Base-by-base conservation (phyloP, 352 stramenopile genomes). In the Phytophthora sansomeana region DNA sequence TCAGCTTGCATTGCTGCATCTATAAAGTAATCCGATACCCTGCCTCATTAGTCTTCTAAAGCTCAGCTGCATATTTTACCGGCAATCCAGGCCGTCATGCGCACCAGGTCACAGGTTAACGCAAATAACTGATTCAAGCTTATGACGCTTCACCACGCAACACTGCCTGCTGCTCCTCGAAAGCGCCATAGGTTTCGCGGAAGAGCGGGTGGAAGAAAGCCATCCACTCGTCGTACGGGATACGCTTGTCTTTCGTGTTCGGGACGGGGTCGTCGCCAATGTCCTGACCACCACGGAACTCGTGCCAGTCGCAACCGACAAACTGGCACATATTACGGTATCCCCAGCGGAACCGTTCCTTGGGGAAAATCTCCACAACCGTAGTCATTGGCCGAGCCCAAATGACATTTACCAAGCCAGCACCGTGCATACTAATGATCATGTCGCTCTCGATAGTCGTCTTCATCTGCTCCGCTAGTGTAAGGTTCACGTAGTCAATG, bases 381-480 rank as follows among this genome's bases (percentile, higher is more conserved):
- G 72, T 69, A 19, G 81, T 89, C 58, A 63, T 55, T 0, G 82
- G 82, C 5, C 75, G 73, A 11, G 82, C 60, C 81, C 85, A 95
- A 0, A 90, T 17, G 0, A 93, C 77, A 46, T 95, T 95, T 4
- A 92, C 83, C 50, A 95, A 78, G 17, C 87, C 87, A 17, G 87
- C 87, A 42, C 87, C 87, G 55, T 95, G 87, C 87, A 93, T 95
- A 7, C 85, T 77, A 44, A 95, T 85, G 19, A 95, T 82, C 32
- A 95, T 75, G 55, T 92, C 85, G 46, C 85, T 93, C 14, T 84
- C 67, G 6, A 87, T 62, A 21, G 86, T 84, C 19, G 78, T 67
- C 5, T 58, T 58, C 75, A 95, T 95, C 60, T 95, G 87, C 38
- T 91, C 72, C 4, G 43, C 14, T 3, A 92, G 61, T 16, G 78